phyloP scores from a whole-genome alignment of 2,329 filamentous ascomycete species.

The Colletotrichum cereale region DNA sequence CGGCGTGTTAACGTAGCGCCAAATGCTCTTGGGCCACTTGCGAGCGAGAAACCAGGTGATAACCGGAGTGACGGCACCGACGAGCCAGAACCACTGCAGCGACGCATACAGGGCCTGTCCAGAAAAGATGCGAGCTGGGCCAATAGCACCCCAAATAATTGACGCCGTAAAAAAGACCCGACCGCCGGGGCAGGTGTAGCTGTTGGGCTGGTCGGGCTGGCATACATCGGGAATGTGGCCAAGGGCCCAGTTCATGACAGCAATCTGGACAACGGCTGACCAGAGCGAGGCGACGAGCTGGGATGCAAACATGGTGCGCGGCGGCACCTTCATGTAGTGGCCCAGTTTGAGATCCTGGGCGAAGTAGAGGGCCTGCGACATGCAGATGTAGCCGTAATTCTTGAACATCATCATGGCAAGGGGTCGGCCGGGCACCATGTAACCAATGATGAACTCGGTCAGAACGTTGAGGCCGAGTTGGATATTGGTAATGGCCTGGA shows the following conservation, averaged over 20 bases:
- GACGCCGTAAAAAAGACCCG: constrained; percentile 76
- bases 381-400: constrained; percentile 78
- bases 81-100: constrained; percentile 79
- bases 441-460: constrained; percentile 80
- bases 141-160: constrained; percentile 80
- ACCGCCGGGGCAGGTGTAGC: constrained; percentile 68
- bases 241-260: constrained; percentile 76
- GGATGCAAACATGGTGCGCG: constrained; percentile 71
- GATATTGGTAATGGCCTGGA: constrained; percentile 72
- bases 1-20: constrained; percentile 76
- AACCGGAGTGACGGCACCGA: constrained; percentile 73
- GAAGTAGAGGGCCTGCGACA: constrained; percentile 75
- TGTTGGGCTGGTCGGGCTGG: constrained; percentile 62
- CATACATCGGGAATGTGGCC: constrained; percentile 73
- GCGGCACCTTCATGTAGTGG: constrained; percentile 77
- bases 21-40: constrained; percentile 69
- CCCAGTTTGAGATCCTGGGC: constrained; percentile 75
- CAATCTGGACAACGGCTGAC: constrained; percentile 72
- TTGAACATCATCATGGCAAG: constrained; percentile 85
- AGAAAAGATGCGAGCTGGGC: constrained; percentile 77
- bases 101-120: constrained; percentile 70
- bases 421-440: constrained; percentile 78
- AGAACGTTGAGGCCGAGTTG: constrained; percentile 77
- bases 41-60: constrained; percentile 73
- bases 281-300: constrained; percentile 71